phyloP scores from a whole-genome alignment of 352 stramenopile genomes.

The Phytophthora macrochlamydospora region DNA sequence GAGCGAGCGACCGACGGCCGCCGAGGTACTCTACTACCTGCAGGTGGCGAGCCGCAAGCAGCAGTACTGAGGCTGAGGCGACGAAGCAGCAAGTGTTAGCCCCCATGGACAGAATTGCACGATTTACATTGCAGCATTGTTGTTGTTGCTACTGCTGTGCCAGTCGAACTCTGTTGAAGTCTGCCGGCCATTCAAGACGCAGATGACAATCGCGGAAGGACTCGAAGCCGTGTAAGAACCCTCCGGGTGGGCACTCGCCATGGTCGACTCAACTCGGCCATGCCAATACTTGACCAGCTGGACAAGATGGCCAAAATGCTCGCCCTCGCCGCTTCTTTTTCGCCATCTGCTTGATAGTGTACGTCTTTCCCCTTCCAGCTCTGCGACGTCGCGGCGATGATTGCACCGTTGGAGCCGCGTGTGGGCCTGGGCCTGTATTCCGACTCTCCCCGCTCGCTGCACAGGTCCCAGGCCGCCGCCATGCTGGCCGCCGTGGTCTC shows the following conservation, averaged over 20 bases:
- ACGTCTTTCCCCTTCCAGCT: background rate
- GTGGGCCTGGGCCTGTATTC: slow-evolving; percentile 1
- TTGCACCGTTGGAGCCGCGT: background rate
- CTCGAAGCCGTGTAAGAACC: too few species aligned
- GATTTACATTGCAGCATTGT: background rate
- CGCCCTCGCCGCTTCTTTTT: background rate
- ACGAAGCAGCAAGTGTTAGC: background rate
- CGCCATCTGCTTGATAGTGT: background rate
- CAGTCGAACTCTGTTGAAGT: background rate
- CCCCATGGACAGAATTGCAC: background rate
- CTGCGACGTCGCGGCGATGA: background rate
- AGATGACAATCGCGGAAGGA: too few species aligned
- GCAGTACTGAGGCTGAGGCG: slow-evolving; percentile 7
- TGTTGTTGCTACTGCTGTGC: background rate
- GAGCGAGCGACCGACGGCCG: slow-evolving; percentile 22
- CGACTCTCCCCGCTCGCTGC: slow-evolving; percentile 3
- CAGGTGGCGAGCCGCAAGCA: slow-evolving; percentile 14
- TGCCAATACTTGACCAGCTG: too few species aligned
- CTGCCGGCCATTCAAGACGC: too few species aligned
- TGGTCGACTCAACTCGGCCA: background rate
- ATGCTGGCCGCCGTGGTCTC: slow-evolving; percentile 18
- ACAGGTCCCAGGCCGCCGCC: background rate
- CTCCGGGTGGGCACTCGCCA: background rate
- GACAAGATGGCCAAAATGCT: background rate
- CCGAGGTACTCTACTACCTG: slow-evolving; percentile 34